phyloP scores from a whole-genome alignment of 2,329 filamentous ascomycete species.

The Aspergillus felis region DNA sequence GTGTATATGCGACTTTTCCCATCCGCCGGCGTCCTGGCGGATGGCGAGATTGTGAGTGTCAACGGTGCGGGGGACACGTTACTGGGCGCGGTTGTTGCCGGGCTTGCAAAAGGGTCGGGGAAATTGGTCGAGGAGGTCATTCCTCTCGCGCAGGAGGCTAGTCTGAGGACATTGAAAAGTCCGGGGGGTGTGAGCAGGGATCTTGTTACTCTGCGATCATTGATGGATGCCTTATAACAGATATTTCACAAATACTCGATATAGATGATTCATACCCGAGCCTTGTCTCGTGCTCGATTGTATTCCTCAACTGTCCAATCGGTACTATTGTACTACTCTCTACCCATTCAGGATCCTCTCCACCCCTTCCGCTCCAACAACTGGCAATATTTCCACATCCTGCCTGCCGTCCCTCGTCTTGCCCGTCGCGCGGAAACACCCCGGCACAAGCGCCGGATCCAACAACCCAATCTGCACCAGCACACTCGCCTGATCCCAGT shows the following conservation, averaged over 20 bases:
- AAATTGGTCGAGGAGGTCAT: conserved; percentile 58
- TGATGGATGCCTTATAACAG: not conserved
- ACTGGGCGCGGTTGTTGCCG: conserved; percentile 77
- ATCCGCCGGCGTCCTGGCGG: conserved; percentile 57
- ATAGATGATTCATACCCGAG: not conserved
- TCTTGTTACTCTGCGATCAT: conserved; percentile 19
- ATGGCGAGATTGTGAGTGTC: conserved; percentile 72
- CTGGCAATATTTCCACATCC: conserved; percentile 29
- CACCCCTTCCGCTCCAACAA: conserved; percentile 33
- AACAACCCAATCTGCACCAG: conserved; percentile 57
- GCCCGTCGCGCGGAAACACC: conserved; percentile 36
- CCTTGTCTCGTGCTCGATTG: too few relatives aligned
- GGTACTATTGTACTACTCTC: not conserved
- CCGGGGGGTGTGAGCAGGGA: conserved; percentile 60
- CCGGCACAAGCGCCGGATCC: conserved; percentile 51
- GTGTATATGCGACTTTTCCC: conserved; percentile 80
- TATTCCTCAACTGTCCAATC: not conserved
- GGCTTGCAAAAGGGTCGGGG: conserved; percentile 57
- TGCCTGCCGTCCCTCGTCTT: conserved; percentile 25
- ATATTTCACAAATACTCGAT: not conserved
- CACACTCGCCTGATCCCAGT: conserved; percentile 62
- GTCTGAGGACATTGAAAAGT: conserved; percentile 73
- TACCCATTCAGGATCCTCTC: conserved; percentile 18
- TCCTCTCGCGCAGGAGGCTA: conserved; percentile 76
- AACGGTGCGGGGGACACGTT: conserved; percentile 96